These are phyloP conservation scores for Pachyrhizus erosus DNA, from an alignment of 306 rosid species.

Conservation along the genomic window DNA sequence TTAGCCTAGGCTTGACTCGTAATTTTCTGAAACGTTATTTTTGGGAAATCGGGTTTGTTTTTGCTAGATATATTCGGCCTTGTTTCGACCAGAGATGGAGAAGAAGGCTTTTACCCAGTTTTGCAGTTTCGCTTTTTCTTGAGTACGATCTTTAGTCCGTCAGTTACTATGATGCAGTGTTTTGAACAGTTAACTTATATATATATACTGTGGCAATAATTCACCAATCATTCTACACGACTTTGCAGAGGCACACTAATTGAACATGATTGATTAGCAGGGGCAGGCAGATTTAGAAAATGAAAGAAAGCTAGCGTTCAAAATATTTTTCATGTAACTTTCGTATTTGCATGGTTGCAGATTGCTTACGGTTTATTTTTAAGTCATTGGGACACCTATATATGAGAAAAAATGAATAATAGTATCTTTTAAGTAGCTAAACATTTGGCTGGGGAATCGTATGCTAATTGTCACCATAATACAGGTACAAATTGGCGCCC, in stretches of 20 bases:
- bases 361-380: not conserved
- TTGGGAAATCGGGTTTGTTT: slow-evolving; percentile 31
- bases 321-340: slow-evolving; percentile 14
- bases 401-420: slow-evolving; percentile 20
- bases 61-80: slow-evolving; percentile 27
- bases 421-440: slow-evolving; percentile 10
- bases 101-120: slow-evolving; percentile 33
- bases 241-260: slow-evolving; percentile 20
- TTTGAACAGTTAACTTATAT: not conserved
- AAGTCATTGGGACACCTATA: slow-evolving; percentile 14
- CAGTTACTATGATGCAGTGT: slow-evolving; percentile 24
- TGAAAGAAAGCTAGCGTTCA: slow-evolving; percentile 10
- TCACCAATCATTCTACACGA: not conserved
- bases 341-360: slow-evolving; percentile 7
- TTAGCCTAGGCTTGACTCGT: slow-evolving; percentile 24
- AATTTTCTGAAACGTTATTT: slow-evolving; percentile 41
- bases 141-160: slow-evolving; percentile 16
- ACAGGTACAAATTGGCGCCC: slow-evolving; percentile 96
- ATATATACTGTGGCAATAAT: not conserved
- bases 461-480: slow-evolving; percentile 42
- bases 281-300: not conserved
- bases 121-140: slow-evolving; percentile 32
- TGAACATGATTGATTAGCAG: slow-evolving; percentile 3
- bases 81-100: slow-evolving; percentile 35
- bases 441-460: slow-evolving; percentile 10